Base-by-base conservation (phyloP, 2,329 filamentous ascomycete genomes). In the Sclerotinia spermophila region DNA sequence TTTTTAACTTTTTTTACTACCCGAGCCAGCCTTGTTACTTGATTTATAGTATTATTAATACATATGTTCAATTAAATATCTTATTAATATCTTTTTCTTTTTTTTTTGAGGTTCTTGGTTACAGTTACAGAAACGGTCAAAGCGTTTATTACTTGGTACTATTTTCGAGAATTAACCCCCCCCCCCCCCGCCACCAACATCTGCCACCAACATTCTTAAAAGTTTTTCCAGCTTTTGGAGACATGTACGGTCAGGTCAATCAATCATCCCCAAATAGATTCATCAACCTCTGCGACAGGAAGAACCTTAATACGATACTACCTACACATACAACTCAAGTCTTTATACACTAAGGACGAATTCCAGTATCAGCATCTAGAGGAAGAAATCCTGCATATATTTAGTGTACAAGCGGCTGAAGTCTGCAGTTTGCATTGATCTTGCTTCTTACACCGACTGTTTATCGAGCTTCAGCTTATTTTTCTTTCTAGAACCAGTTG, bases 401-500 rank as follows among this genome's bases (percentile, higher is more conserved):
- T 30, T 38, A 51, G n/a, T n/a, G n/a, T 51, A 27, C 48, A n/a
- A 38, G 30, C 44, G 24, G 15, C 21, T 35, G 30, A 44, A 44
- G 44, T 64, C 61, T 51, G 48, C 48, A 51, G 48, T 51, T 51
- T 51, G 44, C 61, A 64, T 64, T 51, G 44, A 48, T 64, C 44
- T 51, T 44, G 33, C 45, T 33, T 65, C 60, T 53, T 65, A 60
- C 61, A 65, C 61, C 61, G 61, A 53, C 61, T 27, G 61, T 64
- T 64, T 51, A 35, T 44, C 30, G 48, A 19, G 60, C 60, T 19
- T 35, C 48, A 19, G 60, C 60, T 19, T 35, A 65, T 65, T 65
- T 45, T 64, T 65, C 61, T 64, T 64, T 64, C 60, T 65, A 51
- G 44, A 65, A 65, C 24, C 19, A 27, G 48, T 51, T 51, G 48